Conservation (phyloP, 768 basidiomycete genomes). For the Macrolepiota albuminosa region DNA sequence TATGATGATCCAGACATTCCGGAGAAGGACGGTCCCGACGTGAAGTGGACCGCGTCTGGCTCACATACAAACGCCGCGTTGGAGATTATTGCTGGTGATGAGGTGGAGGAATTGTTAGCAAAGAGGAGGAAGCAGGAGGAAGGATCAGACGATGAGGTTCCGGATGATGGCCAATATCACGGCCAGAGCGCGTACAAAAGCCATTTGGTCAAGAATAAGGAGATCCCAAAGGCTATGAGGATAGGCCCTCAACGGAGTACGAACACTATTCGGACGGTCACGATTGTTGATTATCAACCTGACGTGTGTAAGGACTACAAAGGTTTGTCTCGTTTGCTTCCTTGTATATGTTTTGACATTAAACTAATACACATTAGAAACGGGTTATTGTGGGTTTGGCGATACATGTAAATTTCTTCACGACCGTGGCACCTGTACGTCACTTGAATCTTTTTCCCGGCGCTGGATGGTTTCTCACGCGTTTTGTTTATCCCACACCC, state of each 20-base stretch:
- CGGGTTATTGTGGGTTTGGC: slow-evolving; percentile 98
- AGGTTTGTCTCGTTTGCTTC: slow-evolving; percentile 46
- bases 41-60: slow-evolving; percentile 73
- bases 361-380: slow-evolving; percentile 52
- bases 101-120: slow-evolving; percentile 70
- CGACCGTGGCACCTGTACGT: slow-evolving; percentile 91
- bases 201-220: slow-evolving; percentile 78
- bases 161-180: slow-evolving; percentile 83
- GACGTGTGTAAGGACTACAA: slow-evolving; percentile 99
- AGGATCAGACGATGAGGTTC: slow-evolving; percentile 50
- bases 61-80: slow-evolving; percentile 70
- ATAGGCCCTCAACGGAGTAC: slow-evolving; percentile 73
- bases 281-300: slow-evolving; percentile 95
- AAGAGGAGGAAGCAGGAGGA: slow-evolving; percentile 59
- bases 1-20: slow-evolving; percentile 43
- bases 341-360: background rate
- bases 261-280: slow-evolving; percentile 89
- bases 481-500: background rate
- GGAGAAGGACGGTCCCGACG: slow-evolving; percentile 60
- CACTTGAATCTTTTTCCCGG: slow-evolving; percentile 2
- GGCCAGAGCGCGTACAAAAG: slow-evolving; percentile 79
- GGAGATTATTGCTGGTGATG: slow-evolving; percentile 80
- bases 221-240: slow-evolving; percentile 85
- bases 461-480: slow-evolving; percentile 4
- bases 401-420: slow-evolving; percentile 99